Conservation (phyloP, 176 grass and related monocot species). For the Elymus sibiricus region DNA sequence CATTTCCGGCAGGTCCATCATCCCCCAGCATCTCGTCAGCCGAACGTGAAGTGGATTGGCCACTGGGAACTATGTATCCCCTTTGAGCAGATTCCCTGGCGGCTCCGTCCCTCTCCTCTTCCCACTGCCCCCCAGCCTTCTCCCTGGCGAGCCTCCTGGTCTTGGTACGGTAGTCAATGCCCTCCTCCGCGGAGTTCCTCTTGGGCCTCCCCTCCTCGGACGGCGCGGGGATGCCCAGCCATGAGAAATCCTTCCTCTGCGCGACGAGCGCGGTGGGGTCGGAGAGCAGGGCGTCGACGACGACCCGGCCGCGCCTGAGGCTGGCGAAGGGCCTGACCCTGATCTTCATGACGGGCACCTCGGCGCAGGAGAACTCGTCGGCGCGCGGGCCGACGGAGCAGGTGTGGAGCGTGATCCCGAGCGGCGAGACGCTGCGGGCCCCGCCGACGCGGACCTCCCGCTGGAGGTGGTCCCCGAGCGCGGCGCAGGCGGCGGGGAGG, state of each 20-base stretch:
- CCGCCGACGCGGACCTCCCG: constrained; percentile 83
- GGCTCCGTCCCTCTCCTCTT: constrained; percentile 44
- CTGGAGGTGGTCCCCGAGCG: constrained; percentile 72
- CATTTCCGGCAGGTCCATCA: constrained; percentile 24
- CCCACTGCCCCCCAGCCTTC: constrained; percentile 37
- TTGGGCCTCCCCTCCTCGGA: constrained; percentile 49
- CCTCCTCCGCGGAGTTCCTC: constrained; percentile 74
- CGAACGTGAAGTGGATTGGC: constrained; percentile 14
- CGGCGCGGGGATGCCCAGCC: constrained; percentile 75
- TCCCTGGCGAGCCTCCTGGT: constrained; percentile 81
- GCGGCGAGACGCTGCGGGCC: constrained; percentile 76
- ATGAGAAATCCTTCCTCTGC: constrained; percentile 90
- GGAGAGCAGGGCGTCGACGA: constrained; percentile 80
- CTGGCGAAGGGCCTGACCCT: constrained; percentile 78
- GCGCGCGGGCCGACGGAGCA: constrained; percentile 87
- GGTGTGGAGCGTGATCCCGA: constrained; percentile 85
- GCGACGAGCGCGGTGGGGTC: constrained; percentile 73
- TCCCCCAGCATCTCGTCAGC: constrained; percentile 28
- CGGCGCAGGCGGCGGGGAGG: constrained; percentile 74
- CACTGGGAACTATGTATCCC: constrained; percentile 68
- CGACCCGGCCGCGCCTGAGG: constrained; percentile 73
- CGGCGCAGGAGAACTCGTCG: constrained; percentile 86
- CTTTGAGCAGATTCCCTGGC: constrained; percentile 68
- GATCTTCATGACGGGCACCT: constrained; percentile 74
- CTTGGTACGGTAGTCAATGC: constrained; percentile 86